These are phyloP conservation scores for Karstenula rhodostoma DNA, from an alignment of 2,329 filamentous ascomycete genomes.

Conservation along the genomic window DNA sequence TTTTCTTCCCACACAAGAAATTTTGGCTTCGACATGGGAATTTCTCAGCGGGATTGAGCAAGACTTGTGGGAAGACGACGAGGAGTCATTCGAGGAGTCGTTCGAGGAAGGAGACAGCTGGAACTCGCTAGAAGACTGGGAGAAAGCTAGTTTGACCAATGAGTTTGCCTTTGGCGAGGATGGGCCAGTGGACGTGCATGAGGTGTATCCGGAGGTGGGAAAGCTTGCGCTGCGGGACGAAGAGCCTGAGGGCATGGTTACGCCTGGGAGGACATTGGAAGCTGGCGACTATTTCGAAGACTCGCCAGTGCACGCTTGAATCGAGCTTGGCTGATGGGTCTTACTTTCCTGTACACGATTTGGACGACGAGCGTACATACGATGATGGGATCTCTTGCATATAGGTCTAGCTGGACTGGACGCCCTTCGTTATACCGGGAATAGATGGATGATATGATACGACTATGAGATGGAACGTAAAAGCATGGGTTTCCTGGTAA, in stretches of 20 bases:
- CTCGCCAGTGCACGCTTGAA: neutral
- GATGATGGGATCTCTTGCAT: neutral
- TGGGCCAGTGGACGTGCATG: conserved; percentile 4
- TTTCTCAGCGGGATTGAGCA: conserved; percentile 46
- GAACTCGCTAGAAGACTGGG: conserved; percentile 31
- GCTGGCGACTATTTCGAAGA: conserved; percentile 11
- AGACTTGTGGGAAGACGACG: conserved; percentile 43
- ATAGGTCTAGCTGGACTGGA: conserved; percentile 1
- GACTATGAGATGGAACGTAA: neutral
- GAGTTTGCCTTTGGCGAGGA: conserved; percentile 20
- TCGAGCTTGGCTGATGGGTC: neutral
- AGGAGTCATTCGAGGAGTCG: conserved; percentile 25
- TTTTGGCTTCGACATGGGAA: conserved; percentile 43
- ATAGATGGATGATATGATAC: neutral
- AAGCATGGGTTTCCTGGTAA: neutral
- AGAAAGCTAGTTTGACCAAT: conserved; percentile 30
- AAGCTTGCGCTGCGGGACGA: conserved; percentile 26
- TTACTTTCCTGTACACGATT: conserved; percentile 4
- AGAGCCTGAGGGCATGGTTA: conserved; percentile 32
- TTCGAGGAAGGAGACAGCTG: conserved; percentile 26
- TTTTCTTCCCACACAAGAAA: conserved; percentile 40
- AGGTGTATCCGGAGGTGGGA: neutral
- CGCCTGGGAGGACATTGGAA: conserved; percentile 23
- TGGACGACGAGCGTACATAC: neutral
- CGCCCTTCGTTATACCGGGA: neutral